These are phyloP conservation scores for Pyricularia pennisetigena DNA, from an alignment of 2,329 filamentous ascomycete genomes.

Conservation along the genomic window DNA sequence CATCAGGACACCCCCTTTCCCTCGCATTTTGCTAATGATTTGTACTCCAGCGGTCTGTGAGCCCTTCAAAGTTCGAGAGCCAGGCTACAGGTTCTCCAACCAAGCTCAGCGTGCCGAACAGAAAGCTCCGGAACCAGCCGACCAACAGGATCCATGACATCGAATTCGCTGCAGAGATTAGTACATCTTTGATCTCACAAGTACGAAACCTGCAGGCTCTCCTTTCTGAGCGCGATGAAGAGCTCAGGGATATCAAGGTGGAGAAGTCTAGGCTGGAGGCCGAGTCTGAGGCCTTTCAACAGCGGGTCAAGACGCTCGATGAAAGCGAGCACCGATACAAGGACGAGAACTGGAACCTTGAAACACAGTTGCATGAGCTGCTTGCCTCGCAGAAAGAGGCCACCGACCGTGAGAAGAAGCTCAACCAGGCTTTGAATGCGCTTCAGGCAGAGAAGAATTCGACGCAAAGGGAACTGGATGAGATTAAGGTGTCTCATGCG, in stretches of 20 bases:
- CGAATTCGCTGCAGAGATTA: slow-evolving; percentile 97
- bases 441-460: slow-evolving; percentile 66
- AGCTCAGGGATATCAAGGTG: slow-evolving; percentile 62
- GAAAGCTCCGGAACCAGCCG: slow-evolving; percentile 84
- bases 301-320: slow-evolving; percentile 72
- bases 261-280: slow-evolving; percentile 75
- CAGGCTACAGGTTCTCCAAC: slow-evolving; percentile 79
- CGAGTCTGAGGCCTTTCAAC: slow-evolving; percentile 68
- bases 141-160: slow-evolving; percentile 87
- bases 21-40: not conserved
- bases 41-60: slow-evolving; percentile 52
- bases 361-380: slow-evolving; percentile 83
- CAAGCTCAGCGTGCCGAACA: slow-evolving; percentile 77
- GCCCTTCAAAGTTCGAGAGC: slow-evolving; percentile 70
- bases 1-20: slow-evolving; percentile 6
- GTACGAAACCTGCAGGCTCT: slow-evolving; percentile 82
- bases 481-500: slow-evolving; percentile 69
- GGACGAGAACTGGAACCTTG: slow-evolving; percentile 96
- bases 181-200: slow-evolving; percentile 86
- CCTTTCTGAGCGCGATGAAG: slow-evolving; percentile 79
- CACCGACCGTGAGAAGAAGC: slow-evolving; percentile 71
- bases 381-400: slow-evolving; percentile 64
- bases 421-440: slow-evolving; percentile 61
- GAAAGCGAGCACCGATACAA: slow-evolving; percentile 95
- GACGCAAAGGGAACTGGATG: slow-evolving; percentile 80